Percentiles rank a stretch among this genome's conserved stretches.
phyloP scores from a whole-genome alignment of 805 yeast genomes.

The Nakazawaea holstii region DNA sequence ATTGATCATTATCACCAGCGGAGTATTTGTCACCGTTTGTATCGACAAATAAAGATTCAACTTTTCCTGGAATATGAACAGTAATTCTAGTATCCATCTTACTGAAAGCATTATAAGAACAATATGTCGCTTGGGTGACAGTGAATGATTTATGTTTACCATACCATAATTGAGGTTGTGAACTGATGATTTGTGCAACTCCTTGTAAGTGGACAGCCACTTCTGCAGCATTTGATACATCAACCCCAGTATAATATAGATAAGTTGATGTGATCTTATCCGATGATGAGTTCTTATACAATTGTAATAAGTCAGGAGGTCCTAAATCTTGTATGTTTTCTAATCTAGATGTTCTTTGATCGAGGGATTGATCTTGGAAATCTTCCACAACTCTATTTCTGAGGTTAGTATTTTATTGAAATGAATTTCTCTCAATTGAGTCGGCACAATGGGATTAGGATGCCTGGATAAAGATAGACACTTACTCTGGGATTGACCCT shows the following conservation, averaged over 20 bases:
- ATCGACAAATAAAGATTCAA: slow-evolving; percentile 44
- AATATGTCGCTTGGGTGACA: slow-evolving; percentile 66
- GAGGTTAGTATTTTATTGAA: slow-evolving; percentile 14
- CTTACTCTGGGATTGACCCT: slow-evolving; percentile 61
- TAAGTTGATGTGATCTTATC: slow-evolving; percentile 61
- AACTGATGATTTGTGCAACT: slow-evolving; percentile 56
- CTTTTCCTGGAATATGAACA: slow-evolving; percentile 73
- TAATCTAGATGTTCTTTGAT: slow-evolving; percentile 59
- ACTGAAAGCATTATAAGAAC: slow-evolving; percentile 57
- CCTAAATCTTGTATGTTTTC: slow-evolving; percentile 62
- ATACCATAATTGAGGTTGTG: slow-evolving; percentile 71
- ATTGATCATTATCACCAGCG: slow-evolving; percentile 34
- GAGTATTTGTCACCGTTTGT: slow-evolving; percentile 46
- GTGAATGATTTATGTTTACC: slow-evolving; percentile 67
- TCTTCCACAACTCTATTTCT: slow-evolving; percentile 49
- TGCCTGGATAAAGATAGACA: slow-evolving; percentile 11
- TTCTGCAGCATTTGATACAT: slow-evolving; percentile 70
- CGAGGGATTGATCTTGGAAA: slow-evolving; percentile 50
- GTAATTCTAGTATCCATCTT: slow-evolving; percentile 66
- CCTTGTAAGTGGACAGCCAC: slow-evolving; percentile 72
- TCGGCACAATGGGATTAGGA: not conserved
- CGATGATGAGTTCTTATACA: slow-evolving; percentile 32
- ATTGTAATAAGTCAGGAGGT: slow-evolving; percentile 59
- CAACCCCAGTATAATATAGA: slow-evolving; percentile 70
- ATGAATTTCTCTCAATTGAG: slow-evolving; percentile 6